These are phyloP conservation scores for Pontederia paniculata DNA, from an alignment of 176 grass and related monocot genomes.

Conservation along the genomic window DNA sequence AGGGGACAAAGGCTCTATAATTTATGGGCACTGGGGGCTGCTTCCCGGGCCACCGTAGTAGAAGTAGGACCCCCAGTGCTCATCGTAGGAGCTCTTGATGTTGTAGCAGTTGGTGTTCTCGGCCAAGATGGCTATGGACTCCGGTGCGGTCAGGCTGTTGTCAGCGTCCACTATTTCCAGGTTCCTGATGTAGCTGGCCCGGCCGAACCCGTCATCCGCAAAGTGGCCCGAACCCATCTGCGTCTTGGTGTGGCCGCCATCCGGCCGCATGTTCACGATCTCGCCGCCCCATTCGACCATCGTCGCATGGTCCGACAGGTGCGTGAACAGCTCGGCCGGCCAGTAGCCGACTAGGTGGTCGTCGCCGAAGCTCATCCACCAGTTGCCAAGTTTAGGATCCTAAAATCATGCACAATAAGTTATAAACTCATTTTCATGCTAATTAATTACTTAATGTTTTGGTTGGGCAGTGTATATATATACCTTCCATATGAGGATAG, in stretches of 20 bases:
- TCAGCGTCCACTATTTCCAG: conserved; percentile 73
- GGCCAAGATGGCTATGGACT: conserved; percentile 43
- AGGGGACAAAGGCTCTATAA: no score
- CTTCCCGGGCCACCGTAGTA: conserved; percentile 70
- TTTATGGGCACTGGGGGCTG: conserved; percentile 32
- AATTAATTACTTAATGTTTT: neutral
- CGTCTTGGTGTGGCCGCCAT: conserved; percentile 60
- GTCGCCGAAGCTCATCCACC: conserved; percentile 88
- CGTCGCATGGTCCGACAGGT: conserved; percentile 70
- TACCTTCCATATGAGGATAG: conserved; percentile 94
- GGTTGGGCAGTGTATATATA: neutral
- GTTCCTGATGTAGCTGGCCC: conserved; percentile 82
- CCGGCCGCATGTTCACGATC: conserved; percentile 55
- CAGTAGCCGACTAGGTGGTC: conserved; percentile 74
- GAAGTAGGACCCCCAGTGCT: conserved; percentile 50
- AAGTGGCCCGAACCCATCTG: conserved; percentile 89
- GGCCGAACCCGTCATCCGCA: conserved; percentile 47
- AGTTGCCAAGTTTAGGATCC: conserved; percentile 89
- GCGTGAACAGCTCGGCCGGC: conserved; percentile 86
- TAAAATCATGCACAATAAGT: no score
- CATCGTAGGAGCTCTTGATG: conserved; percentile 42
- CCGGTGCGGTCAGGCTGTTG: conserved; percentile 62
- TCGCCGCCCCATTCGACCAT: conserved; percentile 98
- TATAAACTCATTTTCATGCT: neutral
- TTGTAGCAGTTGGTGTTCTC: conserved; percentile 77